Base-by-base conservation (phyloP, 306 rosid genomes). In the Prunus davidiana region DNA sequence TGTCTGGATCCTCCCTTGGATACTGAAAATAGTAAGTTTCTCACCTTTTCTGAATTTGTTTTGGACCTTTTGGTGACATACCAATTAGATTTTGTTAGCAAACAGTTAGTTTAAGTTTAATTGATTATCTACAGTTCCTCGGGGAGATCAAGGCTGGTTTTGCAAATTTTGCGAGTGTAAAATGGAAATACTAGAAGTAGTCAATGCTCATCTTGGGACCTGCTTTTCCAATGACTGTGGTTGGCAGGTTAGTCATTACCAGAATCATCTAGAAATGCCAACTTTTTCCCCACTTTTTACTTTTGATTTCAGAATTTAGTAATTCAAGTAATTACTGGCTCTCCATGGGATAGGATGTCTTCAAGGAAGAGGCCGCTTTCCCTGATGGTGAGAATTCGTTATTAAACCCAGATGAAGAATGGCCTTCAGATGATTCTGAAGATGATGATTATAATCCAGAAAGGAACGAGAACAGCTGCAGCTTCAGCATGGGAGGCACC, bases 381-480 rank as follows among this genome's bases (percentile, higher is more conserved):
- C 96, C 92, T 18, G 89, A 88, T 78, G 88, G 86, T 73, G 86
- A 77, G 51, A 75, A 84, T 77, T 76, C 84, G 50, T 69, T 84
- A 74, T 71, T 78, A 63, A 87, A 91, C 80, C 91, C 89, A 24
- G 96, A 82, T 67, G 96, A 84, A 74, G 89, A 91, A 71, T 93
- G 93, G 97, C 98, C 98, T 58, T 93, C 97, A 2, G 97, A 93
- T 84, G 98, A 91, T 84, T 91, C 98, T 55, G 96, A 86, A 70
- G 98, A 93, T 76, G 92, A 87, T 79, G 96, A 93, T 84, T 93
- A 93, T 83, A 75, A 93, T 76, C 98, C 98, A 25, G 93, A 84
- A 81, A 86, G 85, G 87, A 84, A 72, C 52, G 89, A 88, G 81
- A 88, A 77, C 64, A 71, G 78, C 88, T 67, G 72, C 77, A 78